Conservation (phyloP, 2,329 filamentous ascomycete genomes). For the Biscogniauxia marginata region DNA sequence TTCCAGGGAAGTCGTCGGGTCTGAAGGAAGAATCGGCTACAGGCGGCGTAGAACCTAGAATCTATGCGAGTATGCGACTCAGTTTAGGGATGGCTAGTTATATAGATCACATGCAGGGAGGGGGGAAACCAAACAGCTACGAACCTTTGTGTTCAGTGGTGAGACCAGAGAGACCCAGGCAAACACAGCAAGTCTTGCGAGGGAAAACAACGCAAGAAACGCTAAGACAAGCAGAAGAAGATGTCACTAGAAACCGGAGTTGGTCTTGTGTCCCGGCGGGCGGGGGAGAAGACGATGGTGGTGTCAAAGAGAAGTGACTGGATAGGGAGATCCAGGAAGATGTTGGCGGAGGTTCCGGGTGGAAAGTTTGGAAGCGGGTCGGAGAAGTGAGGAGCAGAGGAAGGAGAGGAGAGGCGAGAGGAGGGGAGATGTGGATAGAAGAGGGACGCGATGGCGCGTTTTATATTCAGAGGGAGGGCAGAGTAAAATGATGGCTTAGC, state of each 20-base stretch:
- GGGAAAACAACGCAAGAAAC: constrained; percentile 16
- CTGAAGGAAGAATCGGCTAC: constrained; percentile 3
- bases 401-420: constrained; percentile 1
- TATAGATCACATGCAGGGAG: constrained; percentile 6
- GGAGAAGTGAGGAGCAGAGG: background rate
- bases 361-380: background rate
- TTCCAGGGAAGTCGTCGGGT: constrained; percentile 9
- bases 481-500: background rate
- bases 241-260: constrained; percentile 13
- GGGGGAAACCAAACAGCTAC: constrained; percentile 5
- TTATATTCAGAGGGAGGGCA: background rate
- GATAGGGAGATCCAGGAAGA: constrained; percentile 8
- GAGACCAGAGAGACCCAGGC: constrained; percentile 8
- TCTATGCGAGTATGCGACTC: background rate
- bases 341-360: constrained; percentile 19
- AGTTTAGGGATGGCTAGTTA: background rate
- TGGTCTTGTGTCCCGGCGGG: constrained; percentile 9
- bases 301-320: constrained; percentile 5
- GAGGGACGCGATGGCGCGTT: constrained; percentile 8
- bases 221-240: constrained; percentile 1
- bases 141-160: constrained; percentile 14
- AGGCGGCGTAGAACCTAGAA: background rate
- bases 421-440: constrained; percentile 1
- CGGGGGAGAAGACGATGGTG: constrained; percentile 4
- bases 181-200: constrained; percentile 14